Base-by-base conservation (phyloP, 306 rosid species). In the Prosopis cineraria region DNA sequence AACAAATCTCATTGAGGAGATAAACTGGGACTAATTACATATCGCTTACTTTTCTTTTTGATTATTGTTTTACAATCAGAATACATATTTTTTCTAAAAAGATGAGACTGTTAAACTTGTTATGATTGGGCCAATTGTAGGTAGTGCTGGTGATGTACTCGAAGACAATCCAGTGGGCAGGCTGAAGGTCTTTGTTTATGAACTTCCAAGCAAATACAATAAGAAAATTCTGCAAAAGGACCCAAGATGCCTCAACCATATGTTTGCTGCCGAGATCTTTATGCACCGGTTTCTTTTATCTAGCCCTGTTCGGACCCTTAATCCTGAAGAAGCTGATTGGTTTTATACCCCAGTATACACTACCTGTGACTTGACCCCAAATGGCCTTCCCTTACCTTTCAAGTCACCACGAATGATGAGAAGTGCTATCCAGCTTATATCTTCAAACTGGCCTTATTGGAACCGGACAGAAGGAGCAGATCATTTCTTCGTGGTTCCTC, bases 391-490 rank as follows among this genome's bases (percentile, higher is more conserved):
- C 58, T 83, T 95, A 84, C 99, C 99, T 60, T 95, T 95, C 65
- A 95, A 95, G 81, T 95, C 99, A 5, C 99, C 99, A 0, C 74
- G 99, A 80, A 91, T 95, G 98, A 95, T 93, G 99, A 85, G 99
- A 85, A 95, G 99, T 82, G 99, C 96, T 19, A 90, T 95, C 80
- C 99, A 95, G 68, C 98, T 93, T 56, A 95, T 95, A 78, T 91
- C 99, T 71, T 95, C 99, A 22, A 95, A 95, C 72, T 95, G 99
- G 99, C 97, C 99, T 60, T 95, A 91, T 39, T 95, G 99, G 99
- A 95, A 95, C 81, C 74, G 87, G 80, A 93, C 98, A 3, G 98
- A 91, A 85, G 99, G 99, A 53, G 98, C 97, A 27, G 97, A 95
- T 88, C 99, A 95, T 87, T 95, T 95, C 88, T 95, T 95, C 71